phyloP scores from a whole-genome alignment of 805 yeast species.

The Suhomyces emberorum region DNA sequence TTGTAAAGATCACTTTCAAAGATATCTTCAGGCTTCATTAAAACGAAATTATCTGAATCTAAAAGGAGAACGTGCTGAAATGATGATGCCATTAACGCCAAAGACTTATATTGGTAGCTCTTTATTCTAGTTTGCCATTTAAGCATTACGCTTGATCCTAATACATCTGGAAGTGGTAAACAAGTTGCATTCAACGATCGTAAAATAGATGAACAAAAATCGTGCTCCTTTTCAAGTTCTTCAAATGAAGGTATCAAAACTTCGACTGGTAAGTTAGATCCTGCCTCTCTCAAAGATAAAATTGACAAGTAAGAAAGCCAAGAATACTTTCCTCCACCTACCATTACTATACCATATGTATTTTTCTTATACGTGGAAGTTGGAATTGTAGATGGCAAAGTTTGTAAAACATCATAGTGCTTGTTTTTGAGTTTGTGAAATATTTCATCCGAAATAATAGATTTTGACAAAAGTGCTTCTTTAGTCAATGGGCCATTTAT shows the following conservation, averaged over 20 bases:
- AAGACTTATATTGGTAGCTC: conserved; percentile 67
- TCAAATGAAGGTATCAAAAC: conserved; percentile 31
- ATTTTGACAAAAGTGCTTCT: conserved; percentile 23
- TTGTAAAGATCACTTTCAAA: conserved; percentile 28
- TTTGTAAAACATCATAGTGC: conserved; percentile 18
- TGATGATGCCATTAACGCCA: conserved; percentile 42
- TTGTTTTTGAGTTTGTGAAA: conserved; percentile 19
- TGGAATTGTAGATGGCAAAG: conserved; percentile 19
- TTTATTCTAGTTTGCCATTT: conserved; percentile 40
- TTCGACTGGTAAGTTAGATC: conserved; percentile 39
- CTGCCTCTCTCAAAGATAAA: conserved; percentile 31
- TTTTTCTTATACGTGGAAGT: conserved; percentile 18
- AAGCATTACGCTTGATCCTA: conserved; percentile 51
- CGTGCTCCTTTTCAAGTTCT: conserved; percentile 31
- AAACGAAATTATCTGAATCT: conserved; percentile 34
- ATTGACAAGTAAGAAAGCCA: conserved; percentile 35
- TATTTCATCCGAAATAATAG: conserved; percentile 21
- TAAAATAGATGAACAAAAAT: conserved; percentile 46
- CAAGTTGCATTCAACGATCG: conserved; percentile 66
- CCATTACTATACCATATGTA: conserved; percentile 29
- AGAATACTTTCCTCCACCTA: conserved; percentile 35
- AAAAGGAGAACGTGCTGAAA: conserved; percentile 32
- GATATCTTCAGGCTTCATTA: conserved; percentile 28
- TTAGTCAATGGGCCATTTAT: conserved; percentile 19
- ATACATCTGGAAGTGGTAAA: conserved; percentile 41